Conservation (phyloP, 352 stramenopile species). For the Globisporangium abappressorium region DNA sequence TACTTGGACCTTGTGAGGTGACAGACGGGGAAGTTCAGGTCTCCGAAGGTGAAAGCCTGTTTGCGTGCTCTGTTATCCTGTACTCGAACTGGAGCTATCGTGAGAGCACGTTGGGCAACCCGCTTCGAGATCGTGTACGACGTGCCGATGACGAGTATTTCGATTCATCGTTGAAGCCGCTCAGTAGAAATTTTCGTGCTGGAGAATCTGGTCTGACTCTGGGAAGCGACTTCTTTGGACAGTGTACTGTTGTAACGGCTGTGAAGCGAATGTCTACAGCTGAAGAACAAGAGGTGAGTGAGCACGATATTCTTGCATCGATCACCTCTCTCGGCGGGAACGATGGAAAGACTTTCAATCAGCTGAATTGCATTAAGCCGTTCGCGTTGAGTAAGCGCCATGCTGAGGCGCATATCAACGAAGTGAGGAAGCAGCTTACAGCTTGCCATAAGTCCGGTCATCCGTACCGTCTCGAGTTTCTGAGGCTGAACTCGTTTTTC, state of each 20-base stretch:
- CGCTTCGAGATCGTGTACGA: constrained; percentile 23
- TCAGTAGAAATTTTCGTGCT: constrained; percentile 27
- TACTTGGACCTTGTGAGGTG: constrained; percentile 48
- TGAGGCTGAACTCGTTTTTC: constrained; percentile 54
- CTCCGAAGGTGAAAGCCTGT: not conserved
- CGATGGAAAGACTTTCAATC: constrained; percentile 27
- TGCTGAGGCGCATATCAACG: constrained; percentile 27
- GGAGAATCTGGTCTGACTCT: constrained; percentile 42
- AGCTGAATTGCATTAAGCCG: constrained; percentile 48
- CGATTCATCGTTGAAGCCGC: constrained; percentile 35
- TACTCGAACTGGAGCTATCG: constrained; percentile 39
- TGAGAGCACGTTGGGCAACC: constrained; percentile 28
- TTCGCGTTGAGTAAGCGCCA: constrained; percentile 32
- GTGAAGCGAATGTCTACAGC: constrained; percentile 32
- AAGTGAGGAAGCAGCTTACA: constrained; percentile 26
- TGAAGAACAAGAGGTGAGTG: constrained; percentile 8
- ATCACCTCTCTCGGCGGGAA: constrained; percentile 33
- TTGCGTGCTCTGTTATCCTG: constrained; percentile 27
- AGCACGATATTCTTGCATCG: constrained; percentile 42
- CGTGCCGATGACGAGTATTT: constrained; percentile 24
- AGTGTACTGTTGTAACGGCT: constrained; percentile 41
- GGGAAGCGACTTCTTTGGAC: constrained; percentile 52
- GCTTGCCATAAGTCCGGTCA: constrained; percentile 31
- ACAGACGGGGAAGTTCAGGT: constrained; percentile 15
- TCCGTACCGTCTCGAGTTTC: constrained; percentile 52